A percentile compares a stretch with the other conserved stretches of the same genome.
Evolutionary conservation across 306 rosid species (phyloP).

Genomic region (Luffa acutangula): DNA sequence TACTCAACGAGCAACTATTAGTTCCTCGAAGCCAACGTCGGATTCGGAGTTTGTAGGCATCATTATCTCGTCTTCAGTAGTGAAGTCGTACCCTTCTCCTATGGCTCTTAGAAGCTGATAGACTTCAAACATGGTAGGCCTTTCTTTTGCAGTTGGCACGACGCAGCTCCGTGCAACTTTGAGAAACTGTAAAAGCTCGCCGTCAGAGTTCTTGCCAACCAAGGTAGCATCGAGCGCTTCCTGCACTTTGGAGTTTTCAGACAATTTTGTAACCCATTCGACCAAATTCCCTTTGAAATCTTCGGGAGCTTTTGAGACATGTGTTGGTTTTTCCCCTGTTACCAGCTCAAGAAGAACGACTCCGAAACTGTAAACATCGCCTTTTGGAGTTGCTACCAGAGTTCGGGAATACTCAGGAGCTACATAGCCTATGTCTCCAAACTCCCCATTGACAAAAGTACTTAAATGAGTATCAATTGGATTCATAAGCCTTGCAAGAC

Average conservation of each 20-base stretch:
- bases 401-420: constrained; percentile 91
- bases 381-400: constrained; percentile 85
- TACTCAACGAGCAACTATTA: constrained; percentile 56
- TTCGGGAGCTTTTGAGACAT: constrained; percentile 61
- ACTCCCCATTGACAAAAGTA: constrained; percentile 91
- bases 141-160: constrained; percentile 47
- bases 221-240: constrained; percentile 57
- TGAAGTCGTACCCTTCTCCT: constrained; percentile 60
- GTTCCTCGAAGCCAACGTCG: constrained; percentile 40
- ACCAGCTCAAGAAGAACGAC: constrained; percentile 88
- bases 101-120: constrained; percentile 83
- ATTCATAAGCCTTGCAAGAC: constrained; percentile 93
- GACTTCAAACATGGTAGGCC: constrained; percentile 95
- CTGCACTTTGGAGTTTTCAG: constrained; percentile 33
- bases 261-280: constrained; percentile 56
- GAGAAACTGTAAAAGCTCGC: constrained; percentile 82
- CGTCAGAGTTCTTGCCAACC: constrained; percentile 47
- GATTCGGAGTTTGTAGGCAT: constrained; percentile 29
- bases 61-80: constrained; percentile 57
- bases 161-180: constrained; percentile 81
- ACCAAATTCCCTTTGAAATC: constrained; percentile 72
- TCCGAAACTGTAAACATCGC: constrained; percentile 86
- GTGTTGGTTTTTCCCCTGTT: constrained; percentile 73
- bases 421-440: constrained; percentile 87
- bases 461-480: constrained; percentile 93